Conservation (phyloP, 225 moss, liverwort and hornwort species). For the Pleurozium schreberi region DNA sequence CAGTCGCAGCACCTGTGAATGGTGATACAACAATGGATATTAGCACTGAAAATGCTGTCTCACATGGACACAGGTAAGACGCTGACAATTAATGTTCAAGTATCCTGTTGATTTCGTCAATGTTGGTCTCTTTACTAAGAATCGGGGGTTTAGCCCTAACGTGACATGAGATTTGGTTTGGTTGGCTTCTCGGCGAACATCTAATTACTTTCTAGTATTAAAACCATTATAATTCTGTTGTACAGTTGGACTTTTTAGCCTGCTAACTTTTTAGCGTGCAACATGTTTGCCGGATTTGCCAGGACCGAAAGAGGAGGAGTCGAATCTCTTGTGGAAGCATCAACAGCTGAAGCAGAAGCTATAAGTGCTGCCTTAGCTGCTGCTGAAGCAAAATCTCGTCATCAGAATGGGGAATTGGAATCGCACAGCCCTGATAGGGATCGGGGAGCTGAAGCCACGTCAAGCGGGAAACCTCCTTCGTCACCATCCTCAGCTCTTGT, state of each 20-base stretch:
- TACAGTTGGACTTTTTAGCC: background rate
- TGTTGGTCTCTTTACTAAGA: background rate
- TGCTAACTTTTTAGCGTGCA: background rate
- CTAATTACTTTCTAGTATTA: background rate
- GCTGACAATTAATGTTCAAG: background rate
- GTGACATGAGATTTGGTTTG: background rate
- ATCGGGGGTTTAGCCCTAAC: background rate
- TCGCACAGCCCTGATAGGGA: conserved; percentile 32
- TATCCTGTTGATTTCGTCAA: background rate
- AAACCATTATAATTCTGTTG: background rate
- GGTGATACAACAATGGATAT: conserved; percentile 91
- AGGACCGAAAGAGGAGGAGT: conserved; percentile 55
- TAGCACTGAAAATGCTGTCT: conserved; percentile 72
- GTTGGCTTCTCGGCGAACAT: background rate
- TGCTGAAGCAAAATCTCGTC: conserved; percentile 41
- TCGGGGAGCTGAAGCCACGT: conserved; percentile 38
- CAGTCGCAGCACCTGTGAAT: conserved; percentile 70
- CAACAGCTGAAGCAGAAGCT: conserved; percentile 61
- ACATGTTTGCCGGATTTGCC: background rate
- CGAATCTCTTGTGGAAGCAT: conserved; percentile 62
- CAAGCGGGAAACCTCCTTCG: conserved; percentile 44
- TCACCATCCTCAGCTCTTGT: conserved; percentile 26
- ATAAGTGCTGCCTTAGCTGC: conserved; percentile 61
- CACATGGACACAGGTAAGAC: conserved; percentile 59
- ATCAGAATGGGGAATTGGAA: conserved; percentile 32